phyloP scores from a whole-genome alignment of 495 filamentous ascomycete genomes.

The Trichoderma virens region DNA sequence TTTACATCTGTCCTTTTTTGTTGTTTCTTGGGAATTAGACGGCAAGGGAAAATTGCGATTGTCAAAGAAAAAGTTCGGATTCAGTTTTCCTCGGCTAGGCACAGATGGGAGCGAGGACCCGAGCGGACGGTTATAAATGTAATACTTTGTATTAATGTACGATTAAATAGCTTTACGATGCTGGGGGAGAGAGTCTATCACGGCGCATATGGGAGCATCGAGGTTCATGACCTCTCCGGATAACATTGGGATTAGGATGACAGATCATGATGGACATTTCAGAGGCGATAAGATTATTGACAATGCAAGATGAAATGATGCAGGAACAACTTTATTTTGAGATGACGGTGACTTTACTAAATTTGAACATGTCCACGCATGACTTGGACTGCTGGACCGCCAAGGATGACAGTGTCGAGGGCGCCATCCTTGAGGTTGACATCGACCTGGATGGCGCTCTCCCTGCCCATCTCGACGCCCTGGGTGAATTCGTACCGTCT shows the following conservation, averaged over 20 bases:
- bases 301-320: not conserved
- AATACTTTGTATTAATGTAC: constrained; percentile 9
- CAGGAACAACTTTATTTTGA: not conserved
- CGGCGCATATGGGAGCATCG: constrained; percentile 3
- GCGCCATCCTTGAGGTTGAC: constrained; percentile 30
- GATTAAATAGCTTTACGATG: not conserved
- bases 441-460: constrained; percentile 47
- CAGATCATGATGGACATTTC: not conserved
- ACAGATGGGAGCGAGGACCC: not conserved
- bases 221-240: not conserved
- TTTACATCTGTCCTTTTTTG: not conserved
- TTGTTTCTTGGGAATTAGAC: not conserved
- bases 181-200: not conserved
- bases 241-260: not conserved
- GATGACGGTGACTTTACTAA: constrained; percentile 18
- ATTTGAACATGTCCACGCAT: constrained; percentile 37
- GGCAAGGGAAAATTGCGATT: constrained; percentile 2
- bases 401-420: constrained; percentile 45
- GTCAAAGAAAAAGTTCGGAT: constrained; percentile 5
- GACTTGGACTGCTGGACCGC: constrained; percentile 50
- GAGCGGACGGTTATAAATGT: not conserved
- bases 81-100: not conserved
- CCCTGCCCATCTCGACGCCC: constrained; percentile 72
- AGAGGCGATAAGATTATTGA: not conserved
- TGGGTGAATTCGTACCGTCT: constrained; percentile 52